Percentiles rank a stretch among this genome's conserved stretches.
phyloP scores from a whole-genome alignment of 1,284 basidiomycete species.

The Meira nashicola region DNA sequence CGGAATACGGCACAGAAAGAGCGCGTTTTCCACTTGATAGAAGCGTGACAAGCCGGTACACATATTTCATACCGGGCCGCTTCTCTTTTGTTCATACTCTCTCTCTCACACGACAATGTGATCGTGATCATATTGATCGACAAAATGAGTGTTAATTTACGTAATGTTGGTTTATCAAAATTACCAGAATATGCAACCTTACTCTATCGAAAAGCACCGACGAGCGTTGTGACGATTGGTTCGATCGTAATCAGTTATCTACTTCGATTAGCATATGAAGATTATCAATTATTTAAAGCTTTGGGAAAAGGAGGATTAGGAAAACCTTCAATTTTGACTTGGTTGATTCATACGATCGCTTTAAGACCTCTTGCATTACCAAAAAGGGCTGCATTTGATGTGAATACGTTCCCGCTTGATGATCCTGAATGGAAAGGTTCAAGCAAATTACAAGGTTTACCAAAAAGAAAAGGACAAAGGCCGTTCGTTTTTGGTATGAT shows the following conservation, averaged over 20 bases:
- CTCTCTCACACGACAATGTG: no score
- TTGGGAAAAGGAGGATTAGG: conserved; percentile 13
- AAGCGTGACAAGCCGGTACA: no score
- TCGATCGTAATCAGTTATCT: conserved; percentile 11
- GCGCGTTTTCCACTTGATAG: no score
- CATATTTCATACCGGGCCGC: no score
- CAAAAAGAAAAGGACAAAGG: background rate
- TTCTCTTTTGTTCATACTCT: no score
- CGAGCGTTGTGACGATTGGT: conserved; percentile 9
- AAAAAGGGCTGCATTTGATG: background rate
- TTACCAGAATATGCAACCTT: background rate
- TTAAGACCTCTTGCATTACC: conserved; percentile 11
- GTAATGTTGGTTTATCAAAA: no score
- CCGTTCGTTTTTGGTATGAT: conserved; percentile 12
- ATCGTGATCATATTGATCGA: no score
- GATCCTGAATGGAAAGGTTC: conserved; percentile 6
- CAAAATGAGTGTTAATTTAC: no score
- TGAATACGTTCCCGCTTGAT: conserved; percentile 6
- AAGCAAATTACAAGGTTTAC: background rate
- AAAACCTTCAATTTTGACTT: conserved; percentile 1
- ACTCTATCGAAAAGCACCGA: conserved; percentile 16
- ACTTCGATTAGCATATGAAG: conserved; percentile 4
- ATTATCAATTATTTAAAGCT: conserved; percentile 12
- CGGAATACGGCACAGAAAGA: no score
- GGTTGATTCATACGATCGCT: conserved; percentile 12